Conservation (phyloP, 805 yeast species). For the Candida sphagnicola region DNA sequence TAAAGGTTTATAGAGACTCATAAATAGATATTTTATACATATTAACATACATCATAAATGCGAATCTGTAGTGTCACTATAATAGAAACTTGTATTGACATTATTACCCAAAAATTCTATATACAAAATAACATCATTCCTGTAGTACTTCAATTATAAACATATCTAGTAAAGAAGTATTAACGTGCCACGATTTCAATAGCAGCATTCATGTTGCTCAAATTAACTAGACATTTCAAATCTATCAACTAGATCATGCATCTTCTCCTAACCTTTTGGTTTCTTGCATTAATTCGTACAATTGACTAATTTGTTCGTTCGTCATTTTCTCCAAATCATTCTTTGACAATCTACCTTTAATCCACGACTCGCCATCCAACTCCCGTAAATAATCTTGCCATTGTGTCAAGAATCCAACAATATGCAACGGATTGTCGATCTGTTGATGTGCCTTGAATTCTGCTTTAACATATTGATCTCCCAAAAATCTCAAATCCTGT, state of each 20-base stretch:
- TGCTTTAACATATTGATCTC: constrained; percentile 83
- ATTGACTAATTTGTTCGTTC: constrained; percentile 84
- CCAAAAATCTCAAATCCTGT: constrained; percentile 65
- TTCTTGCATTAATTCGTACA: constrained; percentile 75
- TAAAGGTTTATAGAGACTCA: constrained; percentile 60
- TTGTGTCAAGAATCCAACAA: constrained; percentile 86
- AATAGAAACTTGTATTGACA: too few species aligned
- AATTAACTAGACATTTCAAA: not conserved
- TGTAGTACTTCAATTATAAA: too few species aligned
- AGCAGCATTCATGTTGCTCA: too few species aligned
- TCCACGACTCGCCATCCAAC: constrained; percentile 47
- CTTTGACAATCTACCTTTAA: constrained; percentile 48
- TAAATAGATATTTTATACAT: not conserved
- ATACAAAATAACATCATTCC: too few species aligned
- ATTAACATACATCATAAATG: not conserved
- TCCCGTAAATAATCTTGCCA: constrained; percentile 84
- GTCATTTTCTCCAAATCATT: constrained; percentile 75
- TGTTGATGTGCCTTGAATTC: constrained; percentile 84
- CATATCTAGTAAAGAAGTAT: too few species aligned
- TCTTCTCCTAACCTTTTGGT: constrained; percentile 38
- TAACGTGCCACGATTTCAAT: too few species aligned
- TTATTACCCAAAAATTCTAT: not conserved
- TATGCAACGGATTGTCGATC: constrained; percentile 86
- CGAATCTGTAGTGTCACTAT: too few species aligned
- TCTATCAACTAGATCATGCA: not conserved